Evolutionary conservation across 345 rosid genomes (phyloP).

Genomic region (Ceriops decandra): DNA sequence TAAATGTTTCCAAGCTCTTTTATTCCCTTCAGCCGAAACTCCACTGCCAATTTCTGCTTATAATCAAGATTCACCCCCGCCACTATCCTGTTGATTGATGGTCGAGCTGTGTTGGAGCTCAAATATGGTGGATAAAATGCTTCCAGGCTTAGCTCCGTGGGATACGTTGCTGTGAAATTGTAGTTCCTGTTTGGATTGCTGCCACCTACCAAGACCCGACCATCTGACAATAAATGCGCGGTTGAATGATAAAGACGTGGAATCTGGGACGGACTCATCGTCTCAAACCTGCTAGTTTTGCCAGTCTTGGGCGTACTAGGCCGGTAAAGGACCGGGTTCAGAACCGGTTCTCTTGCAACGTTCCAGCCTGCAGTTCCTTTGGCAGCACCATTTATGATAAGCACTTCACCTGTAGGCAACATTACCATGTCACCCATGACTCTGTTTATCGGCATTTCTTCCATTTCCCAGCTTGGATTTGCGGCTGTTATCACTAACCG

Average conservation of each 20-base stretch:
- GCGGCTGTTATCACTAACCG: conserved; percentile 13
- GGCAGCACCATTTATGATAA: conserved; percentile 31
- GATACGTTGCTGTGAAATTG: conserved; percentile 25
- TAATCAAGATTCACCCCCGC: conserved; percentile 15
- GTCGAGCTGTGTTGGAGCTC: conserved; percentile 5
- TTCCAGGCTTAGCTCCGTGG: conserved; percentile 41
- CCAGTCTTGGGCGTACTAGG: neutral
- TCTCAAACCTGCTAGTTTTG: conserved; percentile 18
- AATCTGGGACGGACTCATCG: conserved; percentile 21
- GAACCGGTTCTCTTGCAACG: conserved; percentile 17
- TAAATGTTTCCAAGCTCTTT: conserved; percentile 13
- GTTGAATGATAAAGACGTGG: conserved; percentile 44
- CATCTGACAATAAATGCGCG: conserved; percentile 37
- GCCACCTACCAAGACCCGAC: conserved; percentile 40
- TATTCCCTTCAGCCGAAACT: conserved; percentile 12
- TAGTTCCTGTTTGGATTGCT: conserved; percentile 43
- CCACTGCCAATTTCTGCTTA: conserved; percentile 23
- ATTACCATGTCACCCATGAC: conserved; percentile 38
- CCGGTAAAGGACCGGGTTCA: conserved; percentile 22
- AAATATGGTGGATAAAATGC: conserved; percentile 47
- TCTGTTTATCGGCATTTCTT: conserved; percentile 24
- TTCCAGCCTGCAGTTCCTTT: conserved; percentile 30
- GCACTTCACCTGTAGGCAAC: conserved; percentile 27
- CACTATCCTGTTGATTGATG: conserved; percentile 11
- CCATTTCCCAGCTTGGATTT: conserved; percentile 32